A percentile compares a stretch with the other conserved stretches of the same genome.
phyloP scores from a whole-genome alignment of 306 rosid species.

The Morella rubra region DNA sequence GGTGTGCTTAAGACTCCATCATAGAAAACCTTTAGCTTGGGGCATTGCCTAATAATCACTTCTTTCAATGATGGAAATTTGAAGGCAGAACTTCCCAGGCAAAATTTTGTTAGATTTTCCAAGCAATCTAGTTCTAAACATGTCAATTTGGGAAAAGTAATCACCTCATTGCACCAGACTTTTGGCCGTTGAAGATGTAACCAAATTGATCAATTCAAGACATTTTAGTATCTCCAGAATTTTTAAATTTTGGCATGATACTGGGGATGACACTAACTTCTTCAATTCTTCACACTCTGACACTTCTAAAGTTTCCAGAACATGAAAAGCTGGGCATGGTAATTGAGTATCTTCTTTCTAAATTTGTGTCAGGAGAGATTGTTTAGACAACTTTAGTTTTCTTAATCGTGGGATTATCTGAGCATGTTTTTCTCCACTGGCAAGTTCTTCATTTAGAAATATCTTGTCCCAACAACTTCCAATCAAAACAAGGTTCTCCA shows the following conservation, averaged over 20 bases:
- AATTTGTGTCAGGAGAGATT: background rate
- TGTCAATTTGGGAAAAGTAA: background rate
- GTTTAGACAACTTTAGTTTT: fast-evolving
- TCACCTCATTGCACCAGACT: background rate
- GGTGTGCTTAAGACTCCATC: background rate
- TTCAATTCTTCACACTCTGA: background rate
- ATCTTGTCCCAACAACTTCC: background rate
- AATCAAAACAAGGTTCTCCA: background rate
- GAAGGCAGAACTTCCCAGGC: background rate
- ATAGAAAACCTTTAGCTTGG: slow-evolving; percentile 3
- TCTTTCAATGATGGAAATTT: background rate
- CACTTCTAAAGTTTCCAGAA: background rate
- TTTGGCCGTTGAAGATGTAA: background rate
- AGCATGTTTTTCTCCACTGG: background rate
- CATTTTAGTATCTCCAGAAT: background rate
- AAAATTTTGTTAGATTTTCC: background rate
- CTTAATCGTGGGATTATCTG: background rate
- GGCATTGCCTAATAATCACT: too few species aligned
- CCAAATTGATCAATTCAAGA: background rate
- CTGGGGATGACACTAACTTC: background rate
- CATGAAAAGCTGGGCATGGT: too few species aligned
- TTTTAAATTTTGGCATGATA: background rate
- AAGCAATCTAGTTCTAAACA: background rate
- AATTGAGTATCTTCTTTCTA: background rate
- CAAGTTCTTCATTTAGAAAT: background rate